phyloP scores from a whole-genome alignment of 1,284 basidiomycete species.

The Heliocybe sulcata region DNA sequence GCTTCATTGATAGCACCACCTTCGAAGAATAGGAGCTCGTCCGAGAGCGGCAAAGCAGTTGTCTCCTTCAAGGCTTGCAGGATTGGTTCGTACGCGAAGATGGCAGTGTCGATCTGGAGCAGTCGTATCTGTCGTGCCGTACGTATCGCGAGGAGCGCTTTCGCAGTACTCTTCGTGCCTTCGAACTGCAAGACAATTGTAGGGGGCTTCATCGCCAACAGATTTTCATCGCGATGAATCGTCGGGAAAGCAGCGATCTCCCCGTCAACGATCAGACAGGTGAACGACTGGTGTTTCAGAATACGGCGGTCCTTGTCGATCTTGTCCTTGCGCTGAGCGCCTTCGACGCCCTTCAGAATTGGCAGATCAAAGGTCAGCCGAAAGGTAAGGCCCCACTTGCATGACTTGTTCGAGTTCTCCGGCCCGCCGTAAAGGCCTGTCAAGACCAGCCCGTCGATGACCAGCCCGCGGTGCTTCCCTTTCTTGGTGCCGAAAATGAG shows the following conservation, averaged over 20 bases:
- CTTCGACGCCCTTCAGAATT: conserved; percentile 26
- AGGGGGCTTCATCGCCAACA: conserved; percentile 38
- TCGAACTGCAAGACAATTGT: conserved; percentile 44
- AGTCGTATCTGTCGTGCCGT: conserved; percentile 30
- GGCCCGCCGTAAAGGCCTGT: conserved; percentile 28
- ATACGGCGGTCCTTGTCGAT: conserved; percentile 35
- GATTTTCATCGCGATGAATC: conserved; percentile 44
- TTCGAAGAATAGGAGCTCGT: conserved; percentile 45
- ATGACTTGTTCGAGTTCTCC: conserved; percentile 19
- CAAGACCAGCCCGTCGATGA: conserved; percentile 32
- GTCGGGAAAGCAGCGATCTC: conserved; percentile 45
- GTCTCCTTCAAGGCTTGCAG: conserved; percentile 42
- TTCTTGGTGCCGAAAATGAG: conserved; percentile 37
- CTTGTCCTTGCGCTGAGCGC: conserved; percentile 17
- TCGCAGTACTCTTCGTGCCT: conserved; percentile 28
- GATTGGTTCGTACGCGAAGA: conserved; percentile 57
- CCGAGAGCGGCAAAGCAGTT: conserved; percentile 32
- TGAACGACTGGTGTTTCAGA: conserved; percentile 42
- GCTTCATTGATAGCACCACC: conserved; percentile 14
- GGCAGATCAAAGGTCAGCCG: conserved; percentile 34
- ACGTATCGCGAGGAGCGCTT: conserved; percentile 32
- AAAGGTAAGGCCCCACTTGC: conserved; percentile 40
- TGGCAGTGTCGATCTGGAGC: conserved; percentile 50
- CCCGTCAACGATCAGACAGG: conserved; percentile 40
- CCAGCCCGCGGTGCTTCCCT: conserved; percentile 32